Evolutionary conservation across 306 rosid genomes (phyloP), one percentile per base, ranked within the genome.

Genomic region (Pueraria montana): DNA sequence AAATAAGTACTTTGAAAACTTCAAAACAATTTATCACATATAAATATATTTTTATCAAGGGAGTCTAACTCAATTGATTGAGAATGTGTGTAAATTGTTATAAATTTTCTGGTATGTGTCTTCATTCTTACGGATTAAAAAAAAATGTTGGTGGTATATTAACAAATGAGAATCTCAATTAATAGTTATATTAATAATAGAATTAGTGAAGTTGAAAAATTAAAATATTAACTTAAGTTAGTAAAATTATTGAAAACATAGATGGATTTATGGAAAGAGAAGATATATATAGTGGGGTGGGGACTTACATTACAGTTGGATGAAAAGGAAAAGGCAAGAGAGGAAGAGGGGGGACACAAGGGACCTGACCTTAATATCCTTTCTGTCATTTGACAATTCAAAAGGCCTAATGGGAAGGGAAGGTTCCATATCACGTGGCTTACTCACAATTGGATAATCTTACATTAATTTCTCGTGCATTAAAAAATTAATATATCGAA

Each of bases 351-450:
- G 23, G 26, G 18, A 32, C 36, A 55, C 0, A 1, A 27, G 64
- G 36, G 26, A 6, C 4, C 32, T 65, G 34, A 45, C 81, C 81
- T 42, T 42, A 50, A 5, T 17, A 49, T 48, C 20, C 56, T 69
- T 50, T 17, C 45, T n/a, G 73, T 30, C 79, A 72, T 72, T 64
- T 72, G 17, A 48, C 79, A 71, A 21, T 58, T 74, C 21, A 0
- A 21, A 16, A 56, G 20, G 9, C 20, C 9, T 16, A 4, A 6
- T 16, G 27, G 24, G 11, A 68, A 58, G 24, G 38, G 56, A 72
- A 48, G 10, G 16, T 23, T 43, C 68, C 75, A 50, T 53, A 16
- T 82, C 80, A 82, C 76, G 85, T 81, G 84, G 32, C 80, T 61
- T 49, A 36, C 59, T 81, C 68, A 48, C 76, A 48, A 32, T 56